Base-by-base conservation (phyloP, 2,329 filamentous ascomycete species). In the Chaetomiaceae sp. region DNA sequence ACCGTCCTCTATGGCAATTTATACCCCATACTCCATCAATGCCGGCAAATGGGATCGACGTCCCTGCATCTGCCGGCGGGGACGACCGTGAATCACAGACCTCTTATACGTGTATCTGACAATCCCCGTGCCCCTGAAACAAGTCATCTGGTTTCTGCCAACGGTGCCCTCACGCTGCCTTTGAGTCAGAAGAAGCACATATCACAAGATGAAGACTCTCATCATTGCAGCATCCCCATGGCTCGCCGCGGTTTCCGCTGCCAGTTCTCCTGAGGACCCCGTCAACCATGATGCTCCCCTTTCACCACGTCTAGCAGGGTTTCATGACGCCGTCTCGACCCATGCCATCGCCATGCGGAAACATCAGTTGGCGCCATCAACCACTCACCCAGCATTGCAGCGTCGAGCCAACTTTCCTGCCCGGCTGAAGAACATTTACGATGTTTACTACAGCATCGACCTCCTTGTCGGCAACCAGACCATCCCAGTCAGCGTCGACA, bases 401-500 rank as follows among this genome's bases (percentile, higher is more conserved):
- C 51, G 54, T 6, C 40, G 56, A 11, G 42, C 33, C 12, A 53
- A 53, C 47, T 23, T 33, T 31, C 47, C 55, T 9, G 29, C 53
- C 0, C 55, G 47, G 33, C 47, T 65, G 36, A 56, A 43, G 31
- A 65, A 64, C 37, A 51, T 62, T 4, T 54, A 62, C 31, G 63
- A 65, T 25, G 54, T 64, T 14, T 65, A 65, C 53, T 67, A 66
- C 53, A 59, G 66, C 44, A 60, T 65, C 23, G 60, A 67, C 25
- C 57, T 67, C 20, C 33, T 38, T 0, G 55, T 67, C 2, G 64
- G 64, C 6, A 57, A 55, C 40, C 58, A 65, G 43, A 63, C 45
- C 3, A 51, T 67, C 15, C 58, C 63, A 0, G 57, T 67, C 9
- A 63, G 61, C 27, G 47, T 67, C 15, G 65, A 67, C 42, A 67